Evolutionary conservation across 78 protist species (phyloP).

Genomic region (Polysphondylium violaceum): DNA sequence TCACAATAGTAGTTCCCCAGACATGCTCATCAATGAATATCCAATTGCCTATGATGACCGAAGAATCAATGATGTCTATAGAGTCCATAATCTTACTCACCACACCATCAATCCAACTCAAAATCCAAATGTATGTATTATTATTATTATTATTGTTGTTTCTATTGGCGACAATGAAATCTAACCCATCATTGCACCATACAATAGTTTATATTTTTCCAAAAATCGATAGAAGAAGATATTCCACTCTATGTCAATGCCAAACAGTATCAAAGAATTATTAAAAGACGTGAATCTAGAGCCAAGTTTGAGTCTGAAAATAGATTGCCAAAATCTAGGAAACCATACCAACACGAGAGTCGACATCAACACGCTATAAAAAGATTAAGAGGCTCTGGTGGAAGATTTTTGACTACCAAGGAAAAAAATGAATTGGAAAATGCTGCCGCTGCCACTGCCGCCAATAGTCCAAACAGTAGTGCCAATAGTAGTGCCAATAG

Average conservation of each 20-base stretch:
- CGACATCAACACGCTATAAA: constrained; percentile 91
- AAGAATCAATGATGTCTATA: no score
- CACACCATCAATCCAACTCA: background rate
- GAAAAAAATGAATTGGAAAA: constrained; percentile 12
- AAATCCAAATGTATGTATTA: background rate
- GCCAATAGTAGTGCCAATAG: background rate
- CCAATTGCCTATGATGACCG: no score
- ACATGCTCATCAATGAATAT: no score
- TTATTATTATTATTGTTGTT: no score
- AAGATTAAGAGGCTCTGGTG: constrained; percentile 89
- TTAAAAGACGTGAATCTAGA: constrained; percentile 87
- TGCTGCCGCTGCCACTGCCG: background rate
- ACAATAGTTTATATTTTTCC: background rate
- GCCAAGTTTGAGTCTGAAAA: constrained; percentile 83
- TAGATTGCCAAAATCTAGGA: constrained; percentile 32
- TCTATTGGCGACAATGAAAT: no score
- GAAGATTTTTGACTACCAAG: constrained; percentile 79
- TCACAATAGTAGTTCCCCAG: no score
- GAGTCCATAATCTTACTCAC: background rate
- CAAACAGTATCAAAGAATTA: constrained; percentile 90
- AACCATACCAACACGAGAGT: constrained; percentile 88
- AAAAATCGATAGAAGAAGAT: constrained; percentile 59
- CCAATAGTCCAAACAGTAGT: background rate
- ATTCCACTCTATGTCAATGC: constrained; percentile 92
- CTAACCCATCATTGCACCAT: background rate